Evolutionary conservation across 331 rosid genomes (phyloP).

Genomic region (Acacia concinna): DNA sequence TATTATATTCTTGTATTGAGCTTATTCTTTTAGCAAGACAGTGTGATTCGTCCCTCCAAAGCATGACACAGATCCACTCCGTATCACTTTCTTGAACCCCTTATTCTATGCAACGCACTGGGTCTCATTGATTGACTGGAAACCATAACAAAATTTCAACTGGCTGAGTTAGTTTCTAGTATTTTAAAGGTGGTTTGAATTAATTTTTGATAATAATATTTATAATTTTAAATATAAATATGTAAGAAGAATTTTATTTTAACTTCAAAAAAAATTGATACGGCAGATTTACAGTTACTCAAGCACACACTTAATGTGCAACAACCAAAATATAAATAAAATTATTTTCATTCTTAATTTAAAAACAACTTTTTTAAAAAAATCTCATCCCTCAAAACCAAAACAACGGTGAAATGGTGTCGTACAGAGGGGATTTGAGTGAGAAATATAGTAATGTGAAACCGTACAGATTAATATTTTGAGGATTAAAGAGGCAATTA

Average conservation of each 20-base stretch:
- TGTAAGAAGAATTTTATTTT: too few species aligned
- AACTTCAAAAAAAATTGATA: too few species aligned
- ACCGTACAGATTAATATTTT: constrained; percentile 33
- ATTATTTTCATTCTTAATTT: not conserved
- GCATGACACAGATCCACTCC: not conserved
- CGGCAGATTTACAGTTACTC: too few species aligned
- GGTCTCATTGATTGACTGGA: constrained; percentile 7
- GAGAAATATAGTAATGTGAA: not conserved
- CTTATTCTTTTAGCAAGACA: not conserved
- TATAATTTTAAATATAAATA: too few species aligned
- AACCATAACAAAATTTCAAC: constrained; percentile 7
- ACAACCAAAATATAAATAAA: too few species aligned
- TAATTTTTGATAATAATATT: too few species aligned
- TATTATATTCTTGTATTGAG: not conserved
- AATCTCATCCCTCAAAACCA: not conserved
- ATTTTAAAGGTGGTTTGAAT: too few species aligned
- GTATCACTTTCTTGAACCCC: not conserved
- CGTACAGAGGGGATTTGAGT: constrained; percentile 9
- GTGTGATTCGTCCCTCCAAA: not conserved
- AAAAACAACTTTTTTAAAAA: too few species aligned
- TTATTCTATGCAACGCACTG: constrained; percentile 30
- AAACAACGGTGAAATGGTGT: not conserved
- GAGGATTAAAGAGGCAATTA: constrained; percentile 40
- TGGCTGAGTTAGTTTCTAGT: constrained; percentile 15
- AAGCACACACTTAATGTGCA: too few species aligned